Evolutionary conservation across 169 alveolate species (phyloP).

Genomic region (Cardiosporidium cionae): DNA sequence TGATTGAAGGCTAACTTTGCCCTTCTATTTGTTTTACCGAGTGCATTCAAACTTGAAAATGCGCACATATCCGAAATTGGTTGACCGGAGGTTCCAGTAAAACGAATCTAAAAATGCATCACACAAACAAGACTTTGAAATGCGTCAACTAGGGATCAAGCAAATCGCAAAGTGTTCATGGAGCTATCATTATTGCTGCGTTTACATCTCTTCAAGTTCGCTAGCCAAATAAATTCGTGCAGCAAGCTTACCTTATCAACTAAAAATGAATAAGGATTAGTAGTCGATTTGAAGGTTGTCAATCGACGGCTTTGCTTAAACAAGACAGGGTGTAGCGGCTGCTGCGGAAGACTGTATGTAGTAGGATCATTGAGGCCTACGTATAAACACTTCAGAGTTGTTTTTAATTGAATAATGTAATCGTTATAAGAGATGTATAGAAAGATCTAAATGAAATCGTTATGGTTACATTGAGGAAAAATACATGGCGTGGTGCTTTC

Average conservation of each 20-base stretch:
- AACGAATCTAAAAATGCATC: constrained; percentile 2
- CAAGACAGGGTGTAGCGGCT: constrained; percentile 41
- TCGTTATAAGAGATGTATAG: no score
- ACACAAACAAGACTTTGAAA: not conserved
- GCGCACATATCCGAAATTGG: constrained; percentile 41
- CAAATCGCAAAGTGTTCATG: no score
- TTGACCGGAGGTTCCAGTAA: constrained; percentile 51
- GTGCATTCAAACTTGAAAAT: constrained; percentile 14
- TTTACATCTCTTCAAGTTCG: no score
- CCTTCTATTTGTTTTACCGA: not conserved
- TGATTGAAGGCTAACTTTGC: not conserved
- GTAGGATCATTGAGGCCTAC: constrained; percentile 39
- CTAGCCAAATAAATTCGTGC: no score
- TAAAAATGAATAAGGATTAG: constrained; percentile 46
- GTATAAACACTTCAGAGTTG: no score
- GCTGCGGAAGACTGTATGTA: constrained; percentile 45
- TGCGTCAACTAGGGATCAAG: not conserved
- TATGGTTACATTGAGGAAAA: no score
- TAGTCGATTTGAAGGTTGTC: constrained; percentile 31
- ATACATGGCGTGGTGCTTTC: no score
- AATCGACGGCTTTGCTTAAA: constrained; percentile 29
- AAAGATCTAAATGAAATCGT: no score
- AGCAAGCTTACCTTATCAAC: constrained; percentile 43
- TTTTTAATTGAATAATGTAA: no score
- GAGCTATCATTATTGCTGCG: no score